Conservation (phyloP, 768 basidiomycete species). For the Sutorius australiensis region DNA sequence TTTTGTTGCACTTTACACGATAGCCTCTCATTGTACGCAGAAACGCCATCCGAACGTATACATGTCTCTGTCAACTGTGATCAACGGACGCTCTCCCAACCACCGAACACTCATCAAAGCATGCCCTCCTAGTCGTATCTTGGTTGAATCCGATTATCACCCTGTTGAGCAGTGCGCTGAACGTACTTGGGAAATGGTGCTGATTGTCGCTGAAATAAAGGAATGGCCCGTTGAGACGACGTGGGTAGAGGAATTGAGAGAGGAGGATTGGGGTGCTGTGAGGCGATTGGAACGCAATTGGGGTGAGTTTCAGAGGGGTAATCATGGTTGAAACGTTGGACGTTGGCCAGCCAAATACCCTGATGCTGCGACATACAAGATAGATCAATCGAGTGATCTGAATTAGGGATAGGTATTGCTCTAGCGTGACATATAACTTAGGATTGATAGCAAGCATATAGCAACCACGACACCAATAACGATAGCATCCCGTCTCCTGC, state of each 20-base stretch:
- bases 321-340: slow-evolving; percentile 30
- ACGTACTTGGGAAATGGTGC: slow-evolving; percentile 75
- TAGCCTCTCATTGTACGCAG: slow-evolving; percentile 36
- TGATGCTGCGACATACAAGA: not conserved
- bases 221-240: slow-evolving; percentile 70
- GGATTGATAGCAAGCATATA: slow-evolving; percentile 63
- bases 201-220: slow-evolving; percentile 67
- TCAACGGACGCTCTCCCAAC: slow-evolving; percentile 69
- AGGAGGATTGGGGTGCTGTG: slow-evolving; percentile 58
- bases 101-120: slow-evolving; percentile 61
- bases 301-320: slow-evolving; percentile 51
- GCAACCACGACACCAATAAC: slow-evolving; percentile 88
- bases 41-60: slow-evolving; percentile 72
- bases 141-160: slow-evolving; percentile 86
- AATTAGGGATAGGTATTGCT: slow-evolving; percentile 4
- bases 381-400: not conserved
- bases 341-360: not conserved
- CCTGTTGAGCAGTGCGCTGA: slow-evolving; percentile 53
- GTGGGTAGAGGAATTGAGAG: slow-evolving; percentile 41
- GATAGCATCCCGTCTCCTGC: slow-evolving; percentile 84
- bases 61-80: slow-evolving; percentile 82
- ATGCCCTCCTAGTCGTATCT: slow-evolving; percentile 62
- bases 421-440: slow-evolving; percentile 45
- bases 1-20: not conserved
- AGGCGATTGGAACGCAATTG: slow-evolving; percentile 69